Percentiles rank a stretch among this genome's conserved stretches.
phyloP scores from a whole-genome alignment of 2,329 filamentous ascomycete genomes.

The Lachnellula willkommii region DNA sequence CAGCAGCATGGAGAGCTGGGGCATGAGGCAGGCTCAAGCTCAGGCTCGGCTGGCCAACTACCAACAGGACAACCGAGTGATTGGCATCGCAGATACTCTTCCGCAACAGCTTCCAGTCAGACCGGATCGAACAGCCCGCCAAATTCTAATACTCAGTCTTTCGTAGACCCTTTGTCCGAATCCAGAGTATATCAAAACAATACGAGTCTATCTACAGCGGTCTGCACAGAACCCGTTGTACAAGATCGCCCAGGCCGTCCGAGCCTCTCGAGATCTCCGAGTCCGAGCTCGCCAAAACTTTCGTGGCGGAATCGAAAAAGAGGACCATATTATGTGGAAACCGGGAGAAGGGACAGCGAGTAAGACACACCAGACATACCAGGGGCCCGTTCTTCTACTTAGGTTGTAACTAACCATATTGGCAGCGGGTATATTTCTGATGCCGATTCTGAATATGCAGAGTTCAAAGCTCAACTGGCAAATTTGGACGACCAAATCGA shows the following conservation, averaged over 20 bases:
- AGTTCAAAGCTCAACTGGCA: conserved; percentile 36
- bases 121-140: background rate
- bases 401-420: background rate
- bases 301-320: background rate
- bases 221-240: background rate
- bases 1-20: background rate
- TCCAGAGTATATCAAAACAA: too few relatives aligned
- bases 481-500: conserved; percentile 32
- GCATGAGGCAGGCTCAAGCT: background rate
- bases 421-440: conserved; percentile 23
- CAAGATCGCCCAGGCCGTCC: too few relatives aligned
- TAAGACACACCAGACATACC: background rate
- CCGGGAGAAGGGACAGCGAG: background rate
- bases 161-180: background rate
- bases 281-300: background rate
- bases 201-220: background rate
- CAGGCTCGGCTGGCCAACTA: background rate
- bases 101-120: background rate
- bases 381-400: too few relatives aligned
- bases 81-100: background rate
- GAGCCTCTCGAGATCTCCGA: background rate
- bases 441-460: conserved; percentile 39
- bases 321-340: background rate
- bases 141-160: background rate
- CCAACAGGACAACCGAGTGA: background rate